Evolutionary conservation across 441 rosid species (phyloP), one percentile per base, ranked within the genome.

Genomic region (Populus tomentosa): DNA sequence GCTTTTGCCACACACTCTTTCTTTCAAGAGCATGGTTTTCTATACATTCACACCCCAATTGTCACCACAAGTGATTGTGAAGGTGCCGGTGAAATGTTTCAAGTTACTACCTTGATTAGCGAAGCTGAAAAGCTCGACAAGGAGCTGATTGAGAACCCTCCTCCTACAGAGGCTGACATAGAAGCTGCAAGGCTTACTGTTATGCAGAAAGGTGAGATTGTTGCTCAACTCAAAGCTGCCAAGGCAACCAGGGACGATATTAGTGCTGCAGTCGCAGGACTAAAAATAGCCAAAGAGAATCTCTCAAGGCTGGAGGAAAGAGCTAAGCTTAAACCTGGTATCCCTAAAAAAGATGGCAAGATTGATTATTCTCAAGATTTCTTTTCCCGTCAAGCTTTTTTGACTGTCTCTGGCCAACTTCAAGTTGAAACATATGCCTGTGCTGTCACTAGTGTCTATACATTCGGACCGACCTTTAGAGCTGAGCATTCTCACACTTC

Each of bases 41-140:
- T 89, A 0, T 94, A 91, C 76, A 38, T 95, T 33, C 99, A 93
- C 74, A 91, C 99, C 18, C 98, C 97, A 0, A 95, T 95, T 78
- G 72, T 94, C 72, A 95, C 99, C 0, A 92, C 99, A 21, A 95
- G 98, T 79, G 99, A 95, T 71, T 95, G 99, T 70, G 99, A 95
- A 85, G 99, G 99, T 59, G 99, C 97, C 66, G 99, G 98, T 71
- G 99, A 95, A 71, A 94, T 94, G 99, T 95, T 95, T 81, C 98
- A 94, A 89, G 97, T 91, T 11, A 94, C 99, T 0, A 94, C 98
- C 13, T 79, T 95, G 83, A 89, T 95, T 32, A 87, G 30, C 65
- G 90, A 89, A 65, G 73, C 87, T 32, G 99, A 95, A 63, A 92
- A 72, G 85, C 32, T 88, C 59, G 94, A 95, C 83, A 89, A 81